phyloP scores from a whole-genome alignment of 192 early-diverging fungal genomes.

The Entomortierella chlamydospora region DNA sequence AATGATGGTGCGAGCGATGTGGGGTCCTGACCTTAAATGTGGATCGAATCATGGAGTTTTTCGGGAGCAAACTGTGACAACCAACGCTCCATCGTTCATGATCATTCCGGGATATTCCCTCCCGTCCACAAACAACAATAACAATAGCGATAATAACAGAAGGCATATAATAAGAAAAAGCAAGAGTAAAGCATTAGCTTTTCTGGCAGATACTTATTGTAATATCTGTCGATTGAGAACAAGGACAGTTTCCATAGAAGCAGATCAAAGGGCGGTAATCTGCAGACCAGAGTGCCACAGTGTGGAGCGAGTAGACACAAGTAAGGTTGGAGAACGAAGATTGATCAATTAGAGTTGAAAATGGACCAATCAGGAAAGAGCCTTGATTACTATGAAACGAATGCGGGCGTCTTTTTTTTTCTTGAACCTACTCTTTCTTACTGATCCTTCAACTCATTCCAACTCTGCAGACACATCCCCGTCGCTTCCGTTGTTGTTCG shows the following conservation, averaged over 20 bases:
- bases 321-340: not conserved
- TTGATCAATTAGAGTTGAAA: not conserved
- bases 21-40: no score
- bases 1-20: no score
- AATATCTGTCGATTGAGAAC: no score
- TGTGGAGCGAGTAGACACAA: no score
- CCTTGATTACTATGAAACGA: not conserved
- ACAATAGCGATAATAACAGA: no score
- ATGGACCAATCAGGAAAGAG: not conserved
- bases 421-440: not conserved
- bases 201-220: no score
- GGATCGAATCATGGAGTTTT: constrained; percentile 1
- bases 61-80: not conserved
- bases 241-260: no score
- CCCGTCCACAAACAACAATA: not conserved
- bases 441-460: not conserved
- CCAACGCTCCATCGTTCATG: not conserved
- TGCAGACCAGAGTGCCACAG: no score
- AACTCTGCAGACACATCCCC: not conserved
- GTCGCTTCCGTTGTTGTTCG: not conserved
- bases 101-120: not conserved
- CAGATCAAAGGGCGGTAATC: no score
- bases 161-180: no score
- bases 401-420: not conserved
- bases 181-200: no score